These are phyloP conservation scores for Reutealis trisperma DNA, from an alignment of 345 rosid genomes.

Conservation along the genomic window DNA sequence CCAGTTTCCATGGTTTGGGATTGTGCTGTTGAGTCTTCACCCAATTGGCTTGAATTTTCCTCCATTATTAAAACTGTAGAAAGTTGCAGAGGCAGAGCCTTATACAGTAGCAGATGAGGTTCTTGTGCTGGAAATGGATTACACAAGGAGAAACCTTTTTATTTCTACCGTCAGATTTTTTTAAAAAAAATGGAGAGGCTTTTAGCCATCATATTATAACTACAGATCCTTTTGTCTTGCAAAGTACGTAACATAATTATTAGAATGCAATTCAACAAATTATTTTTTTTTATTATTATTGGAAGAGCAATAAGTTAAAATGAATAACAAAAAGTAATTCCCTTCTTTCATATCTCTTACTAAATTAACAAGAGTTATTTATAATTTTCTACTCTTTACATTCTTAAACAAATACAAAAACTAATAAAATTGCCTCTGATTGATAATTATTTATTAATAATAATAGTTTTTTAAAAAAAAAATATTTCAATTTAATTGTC, in stretches of 20 bases:
- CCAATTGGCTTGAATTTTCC: slow-evolving; percentile 35
- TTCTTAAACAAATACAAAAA: too few species aligned
- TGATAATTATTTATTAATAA: too few species aligned
- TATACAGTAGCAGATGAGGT: too few species aligned
- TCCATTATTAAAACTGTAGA: slow-evolving; percentile 40
- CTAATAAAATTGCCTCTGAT: too few species aligned
- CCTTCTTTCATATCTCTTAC: too few species aligned
- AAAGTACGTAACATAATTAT: neutral
- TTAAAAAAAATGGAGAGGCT: neutral
- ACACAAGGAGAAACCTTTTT: neutral
- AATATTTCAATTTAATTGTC: too few species aligned
- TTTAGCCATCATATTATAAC: neutral
- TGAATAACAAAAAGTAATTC: too few species aligned
- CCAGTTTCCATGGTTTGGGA: slow-evolving; percentile 23
- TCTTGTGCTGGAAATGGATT: neutral
- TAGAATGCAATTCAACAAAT: neutral
- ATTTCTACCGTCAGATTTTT: neutral
- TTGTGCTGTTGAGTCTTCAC: slow-evolving; percentile 15
- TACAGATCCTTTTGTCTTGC: neutral
- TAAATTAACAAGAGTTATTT: too few species aligned
- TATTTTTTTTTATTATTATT: too few species aligned
- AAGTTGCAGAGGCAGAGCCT: slow-evolving; percentile 10
- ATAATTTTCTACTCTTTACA: too few species aligned
- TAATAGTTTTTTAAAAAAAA: too few species aligned
- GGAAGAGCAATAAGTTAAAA: too few species aligned